These are phyloP conservation scores for Macaranga tanarius DNA, from an alignment of 441 rosid genomes.

Conservation along the genomic window DNA sequence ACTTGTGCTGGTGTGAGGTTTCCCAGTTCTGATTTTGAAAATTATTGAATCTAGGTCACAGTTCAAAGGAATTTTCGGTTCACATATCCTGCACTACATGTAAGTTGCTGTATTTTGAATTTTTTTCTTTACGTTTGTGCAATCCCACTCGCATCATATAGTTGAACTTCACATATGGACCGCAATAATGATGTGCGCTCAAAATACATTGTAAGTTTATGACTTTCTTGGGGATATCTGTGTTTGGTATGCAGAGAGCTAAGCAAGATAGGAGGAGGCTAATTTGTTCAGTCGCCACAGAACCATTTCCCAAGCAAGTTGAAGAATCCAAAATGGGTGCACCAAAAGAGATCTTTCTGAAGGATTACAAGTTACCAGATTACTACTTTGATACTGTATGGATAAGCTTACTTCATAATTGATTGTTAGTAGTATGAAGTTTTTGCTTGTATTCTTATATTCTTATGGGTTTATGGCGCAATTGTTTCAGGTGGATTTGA, in stretches of 20 bases:
- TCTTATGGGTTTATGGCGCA: slow-evolving; percentile 16
- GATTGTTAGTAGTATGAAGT: background rate
- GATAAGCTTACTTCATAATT: background rate
- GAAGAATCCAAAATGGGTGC: slow-evolving; percentile 77
- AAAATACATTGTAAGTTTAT: background rate
- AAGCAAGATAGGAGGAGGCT: slow-evolving; percentile 48
- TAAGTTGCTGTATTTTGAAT: slow-evolving; percentile 33
- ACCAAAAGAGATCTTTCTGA: slow-evolving; percentile 87
- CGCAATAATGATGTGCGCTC: background rate
- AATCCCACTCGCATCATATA: background rate
- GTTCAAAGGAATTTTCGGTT: slow-evolving; percentile 38
- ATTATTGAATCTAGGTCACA: slow-evolving; percentile 39
- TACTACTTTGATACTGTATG: slow-evolving; percentile 83
- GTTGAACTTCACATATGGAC: background rate
- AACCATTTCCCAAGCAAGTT: slow-evolving; percentile 52
- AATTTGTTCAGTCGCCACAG: slow-evolving; percentile 77
- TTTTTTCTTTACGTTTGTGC: background rate
- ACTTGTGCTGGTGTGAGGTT: background rate
- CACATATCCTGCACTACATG: slow-evolving; percentile 44
- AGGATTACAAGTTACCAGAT: slow-evolving; percentile 90
- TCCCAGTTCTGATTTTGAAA: slow-evolving; percentile 4
- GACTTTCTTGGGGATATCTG: slow-evolving; percentile 20
- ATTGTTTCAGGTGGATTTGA: slow-evolving; percentile 71
- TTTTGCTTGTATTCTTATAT: slow-evolving; percentile 16
- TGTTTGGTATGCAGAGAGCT: slow-evolving; percentile 40